Evolutionary conservation across 1,284 basidiomycete genomes (phyloP).

Genomic region (Vanrija humicola): DNA sequence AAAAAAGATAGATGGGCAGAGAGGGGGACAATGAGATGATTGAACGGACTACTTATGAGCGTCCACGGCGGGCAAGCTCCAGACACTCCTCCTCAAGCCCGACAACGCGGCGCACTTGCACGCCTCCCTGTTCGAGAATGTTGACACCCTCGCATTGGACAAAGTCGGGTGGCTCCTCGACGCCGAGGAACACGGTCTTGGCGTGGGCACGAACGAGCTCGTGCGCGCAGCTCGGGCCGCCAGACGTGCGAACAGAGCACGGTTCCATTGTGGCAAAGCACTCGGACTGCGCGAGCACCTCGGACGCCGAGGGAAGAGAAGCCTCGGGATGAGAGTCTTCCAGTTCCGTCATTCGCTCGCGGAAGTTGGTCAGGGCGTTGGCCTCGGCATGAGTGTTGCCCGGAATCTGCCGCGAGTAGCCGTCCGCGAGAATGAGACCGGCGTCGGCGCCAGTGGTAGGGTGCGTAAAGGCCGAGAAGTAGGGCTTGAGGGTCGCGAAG

Average conservation of each 20-base stretch:
- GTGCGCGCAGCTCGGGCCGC: slow-evolving; percentile 79
- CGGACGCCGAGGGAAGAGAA: slow-evolving; percentile 6
- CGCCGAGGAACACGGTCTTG: slow-evolving; percentile 79
- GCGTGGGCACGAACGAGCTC: slow-evolving; percentile 73
- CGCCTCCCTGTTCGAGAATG: slow-evolving; percentile 67
- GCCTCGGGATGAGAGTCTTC: not conserved
- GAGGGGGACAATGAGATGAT: not conserved
- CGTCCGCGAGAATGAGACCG: slow-evolving; percentile 64
- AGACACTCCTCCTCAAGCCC: slow-evolving; percentile 69
- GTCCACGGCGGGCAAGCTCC: slow-evolving; percentile 61
- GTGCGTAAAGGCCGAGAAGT: slow-evolving; percentile 30
- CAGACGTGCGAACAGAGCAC: slow-evolving; percentile 84
- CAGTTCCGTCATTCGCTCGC: slow-evolving; percentile 17
- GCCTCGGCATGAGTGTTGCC: slow-evolving; percentile 99
- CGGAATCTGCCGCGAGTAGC: slow-evolving; percentile 85
- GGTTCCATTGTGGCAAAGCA: slow-evolving; percentile 96
- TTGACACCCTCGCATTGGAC: slow-evolving; percentile 85
- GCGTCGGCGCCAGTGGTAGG: slow-evolving; percentile 11
- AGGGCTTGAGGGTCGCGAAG: slow-evolving; percentile 28
- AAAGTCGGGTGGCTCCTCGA: slow-evolving; percentile 90
- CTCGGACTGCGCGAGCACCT: slow-evolving; percentile 24
- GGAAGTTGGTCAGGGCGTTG: slow-evolving; percentile 79
- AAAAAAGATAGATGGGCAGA: not conserved
- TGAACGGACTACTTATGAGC: slow-evolving; percentile 5
- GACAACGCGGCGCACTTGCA: slow-evolving; percentile 70